phyloP scores from a whole-genome alignment of 768 basidiomycete species.

The Serendipita vermifera region DNA sequence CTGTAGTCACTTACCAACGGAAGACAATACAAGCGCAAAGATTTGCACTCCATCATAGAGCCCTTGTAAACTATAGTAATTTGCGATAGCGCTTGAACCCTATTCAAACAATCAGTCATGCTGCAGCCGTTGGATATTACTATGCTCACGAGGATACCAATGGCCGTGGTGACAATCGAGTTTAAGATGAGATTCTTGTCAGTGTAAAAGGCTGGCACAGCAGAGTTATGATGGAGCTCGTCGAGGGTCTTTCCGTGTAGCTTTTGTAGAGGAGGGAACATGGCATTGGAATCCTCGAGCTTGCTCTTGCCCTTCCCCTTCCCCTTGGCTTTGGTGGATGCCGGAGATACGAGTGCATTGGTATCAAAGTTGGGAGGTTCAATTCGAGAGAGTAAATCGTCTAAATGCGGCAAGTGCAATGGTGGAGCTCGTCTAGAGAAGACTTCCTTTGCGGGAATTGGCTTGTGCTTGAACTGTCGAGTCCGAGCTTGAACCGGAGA shows the following conservation, averaged over 20 bases:
- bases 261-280: slow-evolving; percentile 54
- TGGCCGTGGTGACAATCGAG: slow-evolving; percentile 31
- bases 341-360: background rate
- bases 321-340: slow-evolving; percentile 1
- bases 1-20: slow-evolving; percentile 36
- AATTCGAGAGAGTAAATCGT: slow-evolving; percentile 40
- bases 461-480: slow-evolving; percentile 18
- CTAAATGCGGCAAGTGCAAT: slow-evolving; percentile 48
- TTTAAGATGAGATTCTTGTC: slow-evolving; percentile 43
- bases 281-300: slow-evolving; percentile 16
- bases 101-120: slow-evolving; percentile 19
- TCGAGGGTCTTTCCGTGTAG: slow-evolving; percentile 40
- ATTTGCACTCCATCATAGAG: slow-evolving; percentile 56
- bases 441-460: slow-evolving; percentile 42
- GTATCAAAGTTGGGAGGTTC: slow-evolving; percentile 31
- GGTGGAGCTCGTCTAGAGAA: slow-evolving; percentile 49
- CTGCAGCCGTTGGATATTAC: background rate
- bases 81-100: slow-evolving; percentile 58
- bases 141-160: slow-evolving; percentile 42
- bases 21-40: slow-evolving; percentile 55
- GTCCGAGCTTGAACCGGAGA: background rate
- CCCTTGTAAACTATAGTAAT: slow-evolving; percentile 59
- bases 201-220: slow-evolving; percentile 37
- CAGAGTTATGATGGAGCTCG: slow-evolving; percentile 46
- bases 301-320: slow-evolving; percentile 16